Base-by-base conservation (phyloP, 495 filamentous ascomycete genomes). In the Delitschia confertaspora region DNA sequence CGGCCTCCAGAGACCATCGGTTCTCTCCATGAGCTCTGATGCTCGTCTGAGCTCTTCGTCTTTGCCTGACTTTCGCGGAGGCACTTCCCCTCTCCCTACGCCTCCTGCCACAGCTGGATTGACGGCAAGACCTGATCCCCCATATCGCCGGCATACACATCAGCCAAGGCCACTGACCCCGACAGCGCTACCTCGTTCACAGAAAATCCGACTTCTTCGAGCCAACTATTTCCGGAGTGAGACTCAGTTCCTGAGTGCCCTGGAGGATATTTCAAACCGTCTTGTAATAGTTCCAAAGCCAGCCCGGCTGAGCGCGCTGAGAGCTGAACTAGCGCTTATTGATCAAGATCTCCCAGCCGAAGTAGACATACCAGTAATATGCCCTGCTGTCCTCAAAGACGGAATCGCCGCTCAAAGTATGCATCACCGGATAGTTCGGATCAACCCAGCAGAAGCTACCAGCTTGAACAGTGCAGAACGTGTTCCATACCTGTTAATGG, bases 391-490 rank as follows among this genome's bases (percentile, higher is more conserved):
- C 1, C 61, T 85, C 18, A 70, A 75, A 10, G 75, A 79, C 62
- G 79, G 78, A 9, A 68, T 70, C 3, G 73, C 79, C 4, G 67
- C 73, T 7, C 73, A 71, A 43, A 85, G 80, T 42, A 68, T 69
- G 23, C 82, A 86, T 51, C 82, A 86, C 58, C 75, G 82, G 21
- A 77, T 86, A 26, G 82, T 86, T 17, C 71, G 82, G 25, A 64
- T 86, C 22, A 86, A 84, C 57, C 82, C 82, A 25, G 81, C 82
- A 7, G 82, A 86, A 61, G 78, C 81, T 11, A 85, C 80, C 3
- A 83, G 84, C 26, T 54, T 86, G 36, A 86, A 86, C 59, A 85
- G 82, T 51, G 82, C 82, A 6, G 82, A 86, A 53, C 78, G 82
- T 51, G 82, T 86, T 11, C 82, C 82, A 6, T 86, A 82, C 57